Base-by-base conservation (phyloP, 2,329 filamentous ascomycete genomes). In the Cephalotrichum gorgonifer region DNA sequence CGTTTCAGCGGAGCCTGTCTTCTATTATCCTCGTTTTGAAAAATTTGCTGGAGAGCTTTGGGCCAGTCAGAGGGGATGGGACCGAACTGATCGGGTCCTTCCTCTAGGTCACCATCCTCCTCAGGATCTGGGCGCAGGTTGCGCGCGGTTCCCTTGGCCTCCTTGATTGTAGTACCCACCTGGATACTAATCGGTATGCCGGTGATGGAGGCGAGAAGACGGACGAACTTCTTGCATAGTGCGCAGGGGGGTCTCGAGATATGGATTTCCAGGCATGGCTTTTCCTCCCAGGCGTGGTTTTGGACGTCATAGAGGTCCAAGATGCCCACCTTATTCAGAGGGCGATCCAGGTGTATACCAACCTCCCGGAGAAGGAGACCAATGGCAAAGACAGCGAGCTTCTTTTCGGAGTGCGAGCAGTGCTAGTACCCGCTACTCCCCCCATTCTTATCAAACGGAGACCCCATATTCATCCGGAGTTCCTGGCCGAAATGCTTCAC, bases 361-460 rank as follows among this genome's bases (percentile, higher is more conserved):
- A 47, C 8, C 11, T 22, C 23, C 11, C 11, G 25, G 20, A 69
- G 54, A 0, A 68, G 51, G 0, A 59, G 47, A 7, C 59, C 60
- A 0, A 68, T 44, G 0, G 61, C 62, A 20, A 66, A 61, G 0
- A 62, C 57, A 0, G 67, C 64, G 0, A 71, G 59, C 49, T 71
- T 71, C 15, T 65, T 64, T 50, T 71, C 68, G 1, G 66, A 62
- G 22, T 71, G 68, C 0, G 62, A 59, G 0, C 62, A 64, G 1
- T 57, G 55, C 53, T 51, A 57, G 2, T 51, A 43, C 22, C n/a
- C 31, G 0, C 55, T 56, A 0, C 44, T 12, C 6, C 28, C 25
- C 8, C 20, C 28, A 25, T 17, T 35, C 9, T 15, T 20, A 30
- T 46, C 44, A 35, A 42, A 46, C 39, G 63, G 64, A 12, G 61